Percentiles rank a stretch among this genome's conserved stretches.
Conservation (phyloP, 768 basidiomycete genomes). For the Hericium alpestre region DNA sequence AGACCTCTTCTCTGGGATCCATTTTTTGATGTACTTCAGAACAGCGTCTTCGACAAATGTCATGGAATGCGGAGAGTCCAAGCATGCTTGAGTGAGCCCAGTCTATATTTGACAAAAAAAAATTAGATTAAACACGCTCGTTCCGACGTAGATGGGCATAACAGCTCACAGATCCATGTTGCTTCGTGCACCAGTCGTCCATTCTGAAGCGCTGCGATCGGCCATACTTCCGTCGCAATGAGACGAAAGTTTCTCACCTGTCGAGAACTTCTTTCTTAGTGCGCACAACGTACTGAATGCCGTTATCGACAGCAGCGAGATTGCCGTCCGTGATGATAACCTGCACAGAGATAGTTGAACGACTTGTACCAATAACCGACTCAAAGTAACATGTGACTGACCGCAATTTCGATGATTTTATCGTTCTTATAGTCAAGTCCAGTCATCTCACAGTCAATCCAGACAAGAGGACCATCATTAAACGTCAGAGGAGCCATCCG, state of each 20-base stretch:
- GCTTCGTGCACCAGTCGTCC: conserved; percentile 78
- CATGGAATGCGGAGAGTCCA: conserved; percentile 55
- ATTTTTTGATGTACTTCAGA: conserved; percentile 70
- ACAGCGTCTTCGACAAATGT: conserved; percentile 52
- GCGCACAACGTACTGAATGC: conserved; percentile 64
- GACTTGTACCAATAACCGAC: background rate
- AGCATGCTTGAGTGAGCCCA: conserved; percentile 72
- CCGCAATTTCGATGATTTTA: conserved; percentile 74
- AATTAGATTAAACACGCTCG: background rate
- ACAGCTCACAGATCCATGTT: conserved; percentile 58
- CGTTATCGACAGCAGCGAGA: conserved; percentile 70
- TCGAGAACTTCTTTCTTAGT: conserved; percentile 65
- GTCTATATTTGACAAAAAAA: conserved; percentile 34
- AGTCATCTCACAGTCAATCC: conserved; percentile 88
- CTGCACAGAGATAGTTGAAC: conserved; percentile 21
- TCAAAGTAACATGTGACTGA: conserved; percentile 18
- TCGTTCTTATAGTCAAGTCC: conserved; percentile 59
- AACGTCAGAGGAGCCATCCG: conserved; percentile 27
- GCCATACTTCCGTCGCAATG: background rate
- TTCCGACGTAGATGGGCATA: background rate
- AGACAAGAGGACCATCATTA: conserved; percentile 58
- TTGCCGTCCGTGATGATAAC: conserved; percentile 85
- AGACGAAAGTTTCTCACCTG: conserved; percentile 31
- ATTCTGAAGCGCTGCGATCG: conserved; percentile 39
- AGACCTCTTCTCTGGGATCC: conserved; percentile 57